A percentile compares a stretch with the other conserved stretches of the same genome.
Conservation (phyloP, 495 filamentous ascomycete genomes). For the Aspergillus kassunensis region DNA sequence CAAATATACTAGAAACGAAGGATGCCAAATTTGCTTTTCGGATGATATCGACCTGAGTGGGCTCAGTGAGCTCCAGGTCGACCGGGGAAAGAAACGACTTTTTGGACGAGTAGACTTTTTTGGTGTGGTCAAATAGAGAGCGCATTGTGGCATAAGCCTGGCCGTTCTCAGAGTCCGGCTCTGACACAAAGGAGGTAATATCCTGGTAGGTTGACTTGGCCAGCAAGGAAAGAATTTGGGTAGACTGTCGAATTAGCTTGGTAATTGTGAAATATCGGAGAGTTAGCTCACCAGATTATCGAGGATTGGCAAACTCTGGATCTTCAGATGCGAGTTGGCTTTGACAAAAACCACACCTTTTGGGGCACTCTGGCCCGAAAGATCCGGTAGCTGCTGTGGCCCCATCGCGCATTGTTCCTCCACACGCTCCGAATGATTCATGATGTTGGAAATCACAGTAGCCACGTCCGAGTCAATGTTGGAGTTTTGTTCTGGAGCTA, state of each 20-base stretch:
- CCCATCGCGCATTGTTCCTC: constrained; percentile 43
- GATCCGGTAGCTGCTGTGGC: constrained; percentile 32
- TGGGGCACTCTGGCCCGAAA: constrained; percentile 24
- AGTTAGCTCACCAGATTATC: constrained; percentile 59
- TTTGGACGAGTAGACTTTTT: constrained; percentile 69
- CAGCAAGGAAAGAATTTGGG: constrained; percentile 65
- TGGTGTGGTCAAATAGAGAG: constrained; percentile 75
- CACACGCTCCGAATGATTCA: constrained; percentile 46
- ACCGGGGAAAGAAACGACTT: constrained; percentile 67
- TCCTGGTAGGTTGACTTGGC: constrained; percentile 67
- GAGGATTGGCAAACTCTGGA: constrained; percentile 66
- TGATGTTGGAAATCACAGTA: constrained; percentile 42
- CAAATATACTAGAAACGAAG: constrained; percentile 77
- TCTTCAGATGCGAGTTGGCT: constrained; percentile 56
- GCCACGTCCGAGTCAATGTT: constrained; percentile 33
- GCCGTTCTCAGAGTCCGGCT: constrained; percentile 68
- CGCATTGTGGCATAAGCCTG: constrained; percentile 79
- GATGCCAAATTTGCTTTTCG: constrained; percentile 85
- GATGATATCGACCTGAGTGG: constrained; percentile 68
- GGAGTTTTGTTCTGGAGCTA: constrained; percentile 18
- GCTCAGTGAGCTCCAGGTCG: constrained; percentile 66
- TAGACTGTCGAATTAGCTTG: constrained; percentile 39
- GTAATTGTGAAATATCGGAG: background rate
- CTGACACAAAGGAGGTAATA: constrained; percentile 68
- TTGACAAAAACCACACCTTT: constrained; percentile 45